These are phyloP conservation scores for Chrysanthemum lavandulifolium DNA, from an alignment of 129 eudicot genomes.

Conservation along the genomic window DNA sequence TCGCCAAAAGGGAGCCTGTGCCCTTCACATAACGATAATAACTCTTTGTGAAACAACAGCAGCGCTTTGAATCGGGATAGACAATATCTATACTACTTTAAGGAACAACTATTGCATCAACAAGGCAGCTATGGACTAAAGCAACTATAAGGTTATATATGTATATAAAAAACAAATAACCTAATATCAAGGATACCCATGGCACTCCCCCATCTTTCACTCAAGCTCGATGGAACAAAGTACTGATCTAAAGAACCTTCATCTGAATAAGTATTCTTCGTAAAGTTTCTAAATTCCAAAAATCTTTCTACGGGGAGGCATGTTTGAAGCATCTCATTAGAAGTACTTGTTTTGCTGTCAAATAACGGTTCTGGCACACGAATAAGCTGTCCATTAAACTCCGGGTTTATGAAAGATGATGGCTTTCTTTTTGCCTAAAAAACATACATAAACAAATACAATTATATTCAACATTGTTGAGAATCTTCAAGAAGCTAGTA, in stretches of 20 bases:
- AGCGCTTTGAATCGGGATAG: slow-evolving; percentile 85
- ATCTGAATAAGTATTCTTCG: slow-evolving; percentile 17
- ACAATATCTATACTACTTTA: slow-evolving; percentile 68
- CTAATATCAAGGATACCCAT: slow-evolving; percentile 81
- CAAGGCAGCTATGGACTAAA: background rate
- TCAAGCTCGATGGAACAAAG: slow-evolving; percentile 67
- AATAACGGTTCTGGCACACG: slow-evolving; percentile 55
- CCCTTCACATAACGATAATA: slow-evolving; percentile 95
- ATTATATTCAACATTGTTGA: background rate
- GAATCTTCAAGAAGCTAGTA: slow-evolving; percentile 10
- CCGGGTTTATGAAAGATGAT: slow-evolving; percentile 45
- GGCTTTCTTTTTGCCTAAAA: slow-evolving; percentile 86
- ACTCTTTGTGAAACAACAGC: slow-evolving; percentile 98
- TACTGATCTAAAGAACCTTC: slow-evolving; percentile 37
- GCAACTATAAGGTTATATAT: background rate
- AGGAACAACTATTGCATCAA: slow-evolving; percentile 23
- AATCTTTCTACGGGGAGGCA: slow-evolving; percentile 68
- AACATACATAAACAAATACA: slow-evolving; percentile 27
- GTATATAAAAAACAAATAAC: background rate
- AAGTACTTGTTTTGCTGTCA: slow-evolving; percentile 34
- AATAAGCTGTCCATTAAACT: slow-evolving; percentile 57
- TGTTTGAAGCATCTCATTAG: slow-evolving; percentile 34
- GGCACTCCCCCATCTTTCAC: slow-evolving; percentile 94
- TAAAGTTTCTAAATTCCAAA: slow-evolving; percentile 48
- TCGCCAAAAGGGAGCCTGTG: slow-evolving; percentile 92